Evolutionary conservation across 208 protist genomes (phyloP).

Genomic region (Leishmania braziliensis): DNA sequence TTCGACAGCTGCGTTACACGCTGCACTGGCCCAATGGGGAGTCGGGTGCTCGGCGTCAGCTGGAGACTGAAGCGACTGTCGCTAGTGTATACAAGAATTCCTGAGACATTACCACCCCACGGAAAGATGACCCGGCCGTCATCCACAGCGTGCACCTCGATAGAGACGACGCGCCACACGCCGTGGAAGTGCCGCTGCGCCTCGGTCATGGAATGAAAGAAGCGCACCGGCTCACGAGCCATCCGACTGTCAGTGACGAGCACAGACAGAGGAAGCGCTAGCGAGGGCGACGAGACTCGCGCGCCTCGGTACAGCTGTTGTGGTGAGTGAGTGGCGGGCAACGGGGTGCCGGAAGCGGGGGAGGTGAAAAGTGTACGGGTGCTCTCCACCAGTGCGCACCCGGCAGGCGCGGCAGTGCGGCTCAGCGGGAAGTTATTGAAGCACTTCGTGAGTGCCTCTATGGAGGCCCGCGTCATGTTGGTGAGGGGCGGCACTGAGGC

Average conservation of each 20-base stretch:
- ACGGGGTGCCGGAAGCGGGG: constrained; percentile 3
- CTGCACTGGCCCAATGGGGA: constrained; percentile 25
- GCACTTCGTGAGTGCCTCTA: constrained; percentile 54
- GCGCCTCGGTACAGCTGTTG: not conserved
- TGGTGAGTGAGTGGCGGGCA: not conserved
- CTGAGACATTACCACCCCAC: constrained; percentile 76
- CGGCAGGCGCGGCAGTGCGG: constrained; percentile 1
- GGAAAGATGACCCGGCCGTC: constrained; percentile 79
- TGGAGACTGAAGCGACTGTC: constrained; percentile 67
- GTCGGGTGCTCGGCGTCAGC: constrained; percentile 38
- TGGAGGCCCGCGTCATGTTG: constrained; percentile 47
- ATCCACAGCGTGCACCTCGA: constrained; percentile 57
- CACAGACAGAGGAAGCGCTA: constrained; percentile 25
- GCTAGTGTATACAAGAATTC: constrained; percentile 62
- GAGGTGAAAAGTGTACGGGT: not conserved
- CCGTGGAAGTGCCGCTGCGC: constrained; percentile 42
- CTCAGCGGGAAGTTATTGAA: constrained; percentile 74
- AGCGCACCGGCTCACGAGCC: constrained; percentile 26
- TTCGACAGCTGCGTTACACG: constrained; percentile 32
- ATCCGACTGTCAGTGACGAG: constrained; percentile 4
- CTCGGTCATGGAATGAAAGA: constrained; percentile 13
- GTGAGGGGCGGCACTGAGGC: constrained; percentile 52
- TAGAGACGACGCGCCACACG: constrained; percentile 60
- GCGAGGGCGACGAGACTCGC: constrained; percentile 12
- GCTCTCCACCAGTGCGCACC: not conserved